A percentile compares a stretch with the other conserved stretches of the same genome.
Conservation (phyloP, 129 eudicot species). For the Flaveria trinervia region DNA sequence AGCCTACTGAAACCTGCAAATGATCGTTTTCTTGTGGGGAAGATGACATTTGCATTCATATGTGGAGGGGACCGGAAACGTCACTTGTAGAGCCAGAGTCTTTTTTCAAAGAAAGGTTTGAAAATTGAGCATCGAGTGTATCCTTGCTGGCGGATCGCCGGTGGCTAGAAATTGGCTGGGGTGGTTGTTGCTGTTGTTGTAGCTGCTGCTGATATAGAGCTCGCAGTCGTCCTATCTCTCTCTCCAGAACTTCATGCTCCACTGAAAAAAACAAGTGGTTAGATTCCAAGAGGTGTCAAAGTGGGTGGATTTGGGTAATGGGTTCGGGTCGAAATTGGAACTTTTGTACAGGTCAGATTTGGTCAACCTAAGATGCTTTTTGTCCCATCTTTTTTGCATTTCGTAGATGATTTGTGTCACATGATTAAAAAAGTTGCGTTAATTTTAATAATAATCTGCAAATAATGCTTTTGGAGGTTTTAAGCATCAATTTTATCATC, state of each 20-base stretch:
- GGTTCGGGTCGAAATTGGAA: not conserved
- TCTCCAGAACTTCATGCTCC: conserved; percentile 97
- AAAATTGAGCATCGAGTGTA: conserved; percentile 68
- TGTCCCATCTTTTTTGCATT: not conserved
- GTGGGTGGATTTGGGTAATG: not conserved
- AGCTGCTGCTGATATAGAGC: conserved; percentile 67
- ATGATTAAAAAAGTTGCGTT: not conserved
- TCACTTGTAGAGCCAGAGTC: conserved; percentile 51
- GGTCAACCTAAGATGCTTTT: not conserved
- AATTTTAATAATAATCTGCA: no score
- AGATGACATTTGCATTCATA: conserved; percentile 40
- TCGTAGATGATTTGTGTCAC: not conserved
- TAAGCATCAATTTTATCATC: not conserved
- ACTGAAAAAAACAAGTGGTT: conserved; percentile 43
- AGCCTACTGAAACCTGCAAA: conserved; percentile 33
- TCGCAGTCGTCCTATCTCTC: conserved; percentile 72
- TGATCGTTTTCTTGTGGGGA: conserved; percentile 26
- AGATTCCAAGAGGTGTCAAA: not conserved
- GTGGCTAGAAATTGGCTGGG: conserved; percentile 51
- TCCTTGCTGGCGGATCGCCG: conserved; percentile 76
- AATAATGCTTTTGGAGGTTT: not conserved
- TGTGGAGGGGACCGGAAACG: conserved; percentile 69
- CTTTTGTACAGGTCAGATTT: not conserved
- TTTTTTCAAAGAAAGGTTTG: conserved; percentile 72
- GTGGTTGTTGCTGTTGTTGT: conserved; percentile 69